Base-by-base conservation (phyloP, 805 yeast species). In the Saccharomycopsis sp. region DNA sequence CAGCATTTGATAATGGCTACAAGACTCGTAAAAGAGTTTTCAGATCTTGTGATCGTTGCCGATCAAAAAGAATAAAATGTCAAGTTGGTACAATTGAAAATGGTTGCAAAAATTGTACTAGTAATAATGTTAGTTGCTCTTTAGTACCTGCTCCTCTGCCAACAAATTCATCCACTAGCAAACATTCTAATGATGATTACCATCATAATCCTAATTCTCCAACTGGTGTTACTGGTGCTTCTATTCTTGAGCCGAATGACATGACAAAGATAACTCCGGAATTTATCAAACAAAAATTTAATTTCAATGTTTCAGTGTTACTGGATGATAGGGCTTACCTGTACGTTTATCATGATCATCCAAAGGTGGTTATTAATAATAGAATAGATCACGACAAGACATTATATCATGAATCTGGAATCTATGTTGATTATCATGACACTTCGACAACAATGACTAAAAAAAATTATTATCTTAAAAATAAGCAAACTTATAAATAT, bases 1-100 rank as follows among this genome's bases (percentile, higher is more conserved):
- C 35, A 9, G 35, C 35, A 9, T 31, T 31, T 20, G 17, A 31
- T 20, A 14, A 31, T 17, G 17, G 19, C 11, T 31, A 31, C 11
- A 8, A 20, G 19, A 8, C 19, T 8, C 35, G 35, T 7, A 31
- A 78, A 47, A 64, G 96, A 46, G 84, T 85, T 2, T 89, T 95
- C 0, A 96, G 87, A 59, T 95, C 95, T 0, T 87, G 96, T 61
- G 96, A 87, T 58, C 65, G 96, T 41, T 88, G 96, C 57, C 67
- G 96, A 41, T 76, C 85, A 40, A 85, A 84, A 56, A 84, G 84
- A 61, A 79, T 82, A 9, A 74, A 79, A 46, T 84, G 94, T 64
- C 90, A 84, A 53, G 93, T 31, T 7, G 11, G 20, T 9, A 17
- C 35, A 8, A 5, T 9, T 17, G 17, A 9, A 7, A 31, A 8